These are phyloP conservation scores for Aspergillus sp. DNA, from an alignment of 2,329 filamentous ascomycete species.

Conservation along the genomic window DNA sequence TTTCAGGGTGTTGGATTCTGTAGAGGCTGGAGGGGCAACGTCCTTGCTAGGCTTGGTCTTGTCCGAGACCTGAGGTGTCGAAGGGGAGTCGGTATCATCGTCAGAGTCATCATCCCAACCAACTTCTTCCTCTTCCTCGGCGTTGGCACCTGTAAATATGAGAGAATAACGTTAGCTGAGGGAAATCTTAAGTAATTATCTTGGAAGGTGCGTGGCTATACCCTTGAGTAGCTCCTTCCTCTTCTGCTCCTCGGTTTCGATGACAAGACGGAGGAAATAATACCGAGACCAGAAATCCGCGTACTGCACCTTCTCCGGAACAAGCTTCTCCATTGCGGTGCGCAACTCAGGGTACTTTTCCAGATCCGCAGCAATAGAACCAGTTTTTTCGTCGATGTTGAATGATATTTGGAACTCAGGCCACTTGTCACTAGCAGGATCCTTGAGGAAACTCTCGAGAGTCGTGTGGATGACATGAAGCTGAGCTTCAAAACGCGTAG, in stretches of 20 bases:
- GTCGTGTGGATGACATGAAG: slow-evolving; percentile 92
- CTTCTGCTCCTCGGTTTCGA: slow-evolving; percentile 89
- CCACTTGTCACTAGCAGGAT: slow-evolving; percentile 75
- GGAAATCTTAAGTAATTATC: background rate
- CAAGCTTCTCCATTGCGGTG: slow-evolving; percentile 87
- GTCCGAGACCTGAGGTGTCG: slow-evolving; percentile 45
- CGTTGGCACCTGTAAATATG: slow-evolving; percentile 37
- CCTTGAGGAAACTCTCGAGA: slow-evolving; percentile 76
- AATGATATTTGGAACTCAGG: slow-evolving; percentile 71
- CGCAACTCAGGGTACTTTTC: slow-evolving; percentile 84
- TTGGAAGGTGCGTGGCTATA: slow-evolving; percentile 44
- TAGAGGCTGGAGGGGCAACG: slow-evolving; percentile 31
- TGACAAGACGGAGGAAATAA: slow-evolving; percentile 88
- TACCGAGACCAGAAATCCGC: slow-evolving; percentile 89
- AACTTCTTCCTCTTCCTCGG: slow-evolving; percentile 70
- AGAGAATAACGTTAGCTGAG: slow-evolving; percentile 6
- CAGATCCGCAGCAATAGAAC: slow-evolving; percentile 76
- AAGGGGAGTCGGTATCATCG: slow-evolving; percentile 46
- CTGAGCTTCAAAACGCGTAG: slow-evolving; percentile 91
- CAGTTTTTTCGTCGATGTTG: slow-evolving; percentile 79
- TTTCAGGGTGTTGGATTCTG: slow-evolving; percentile 54
- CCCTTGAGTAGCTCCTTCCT: slow-evolving; percentile 88
- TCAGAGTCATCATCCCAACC: slow-evolving; percentile 72
- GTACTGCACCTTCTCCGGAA: slow-evolving; percentile 92
- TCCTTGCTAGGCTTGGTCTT: slow-evolving; percentile 27